Evolutionary conservation across 2,329 filamentous ascomycete species (phyloP), one percentile per base, ranked within the genome.

Genomic region (Parafenestella ontariensis): DNA sequence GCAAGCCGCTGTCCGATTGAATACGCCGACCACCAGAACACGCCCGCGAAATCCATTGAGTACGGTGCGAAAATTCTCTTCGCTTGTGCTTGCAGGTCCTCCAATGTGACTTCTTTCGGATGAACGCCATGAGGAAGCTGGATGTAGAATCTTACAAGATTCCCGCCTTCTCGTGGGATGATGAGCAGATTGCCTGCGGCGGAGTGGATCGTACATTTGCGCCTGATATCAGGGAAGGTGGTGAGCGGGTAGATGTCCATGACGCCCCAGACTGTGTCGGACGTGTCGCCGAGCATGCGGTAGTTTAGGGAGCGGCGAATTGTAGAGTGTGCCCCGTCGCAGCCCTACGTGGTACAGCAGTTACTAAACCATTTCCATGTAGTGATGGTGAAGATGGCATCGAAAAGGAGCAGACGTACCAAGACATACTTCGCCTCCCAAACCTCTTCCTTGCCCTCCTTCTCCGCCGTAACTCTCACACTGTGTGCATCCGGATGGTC

Each of bases 1-100:
- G 89, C 89, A 20, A 92, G 83, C 17, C 89, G 84, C 76, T 90
- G 88, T 10, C 87, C 86, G 52, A 90, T 87, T 62, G 87, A 83
- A 70, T 90, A 91, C 39, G 87, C 85, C 41, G 87, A 88, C 77
- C 90, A 91, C 87, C 89, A 91, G 17, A 74, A 88, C 78, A 84
- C 86, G 49, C 82, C 80, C 0, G 78, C 78, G 46, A 86, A 79
- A 0, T 85, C 81, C 57, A 87, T 77, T 0, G 64, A 56, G 51
- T 86, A 87, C 0, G 85, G 85, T 0, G 71, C 57, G 46, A 89
- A 83, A 36, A 88, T 83, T 0, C 72, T 74, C 31, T 77, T 74
- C 0, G 85, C 85, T 0, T 80, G 78, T 3, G 74, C 61, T 51
- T 87, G 85, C 1, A 89, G 73, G 36, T 84, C 78, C 21, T 79